A percentile compares a stretch with the other conserved stretches of the same genome.
Evolutionary conservation across 352 stramenopile species (phyloP).

Genomic region (Globisporangium heterothallicum): DNA sequence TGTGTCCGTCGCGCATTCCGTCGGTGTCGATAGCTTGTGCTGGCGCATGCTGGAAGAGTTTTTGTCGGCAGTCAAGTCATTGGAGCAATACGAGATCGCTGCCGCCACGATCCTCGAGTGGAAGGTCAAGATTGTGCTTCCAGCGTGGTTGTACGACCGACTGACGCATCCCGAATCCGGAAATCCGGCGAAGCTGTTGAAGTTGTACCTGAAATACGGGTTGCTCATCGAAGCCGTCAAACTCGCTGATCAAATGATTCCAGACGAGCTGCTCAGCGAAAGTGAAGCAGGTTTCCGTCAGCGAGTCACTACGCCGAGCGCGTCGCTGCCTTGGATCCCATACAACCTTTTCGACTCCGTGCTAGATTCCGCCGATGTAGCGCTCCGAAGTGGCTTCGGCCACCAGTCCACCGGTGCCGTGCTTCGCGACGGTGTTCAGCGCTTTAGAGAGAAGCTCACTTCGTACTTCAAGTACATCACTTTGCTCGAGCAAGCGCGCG

Average conservation of each 20-base stretch:
- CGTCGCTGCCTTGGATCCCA: constrained; percentile 53
- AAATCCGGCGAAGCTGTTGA: constrained; percentile 54
- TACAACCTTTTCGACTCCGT: constrained; percentile 65
- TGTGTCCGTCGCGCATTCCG: constrained; percentile 39
- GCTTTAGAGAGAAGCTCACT: constrained; percentile 32
- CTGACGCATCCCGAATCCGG: constrained; percentile 29
- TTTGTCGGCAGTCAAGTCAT: constrained; percentile 28
- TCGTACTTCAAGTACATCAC: constrained; percentile 50
- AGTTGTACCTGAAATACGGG: constrained; percentile 52
- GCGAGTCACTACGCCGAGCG: constrained; percentile 19
- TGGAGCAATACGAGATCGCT: constrained; percentile 54
- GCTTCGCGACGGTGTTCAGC: constrained; percentile 28
- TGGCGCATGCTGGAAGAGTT: constrained; percentile 55
- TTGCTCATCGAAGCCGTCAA: constrained; percentile 57
- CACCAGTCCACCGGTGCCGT: constrained; percentile 5
- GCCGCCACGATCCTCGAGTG: constrained; percentile 51
- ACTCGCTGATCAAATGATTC: constrained; percentile 41
- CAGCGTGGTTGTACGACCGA: constrained; percentile 46
- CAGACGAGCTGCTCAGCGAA: constrained; percentile 30
- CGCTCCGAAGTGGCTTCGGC: constrained; percentile 19
- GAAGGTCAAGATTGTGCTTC: constrained; percentile 59
- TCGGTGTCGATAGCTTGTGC: constrained; percentile 30
- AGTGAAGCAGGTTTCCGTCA: constrained; percentile 33
- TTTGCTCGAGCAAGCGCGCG: constrained; percentile 47
- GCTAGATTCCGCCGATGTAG: constrained; percentile 39